A percentile compares a stretch with the other conserved stretches of the same genome.
These are phyloP conservation scores for Ogataea pilisensis DNA, from an alignment of 805 yeast genomes.

Conservation along the genomic window DNA sequence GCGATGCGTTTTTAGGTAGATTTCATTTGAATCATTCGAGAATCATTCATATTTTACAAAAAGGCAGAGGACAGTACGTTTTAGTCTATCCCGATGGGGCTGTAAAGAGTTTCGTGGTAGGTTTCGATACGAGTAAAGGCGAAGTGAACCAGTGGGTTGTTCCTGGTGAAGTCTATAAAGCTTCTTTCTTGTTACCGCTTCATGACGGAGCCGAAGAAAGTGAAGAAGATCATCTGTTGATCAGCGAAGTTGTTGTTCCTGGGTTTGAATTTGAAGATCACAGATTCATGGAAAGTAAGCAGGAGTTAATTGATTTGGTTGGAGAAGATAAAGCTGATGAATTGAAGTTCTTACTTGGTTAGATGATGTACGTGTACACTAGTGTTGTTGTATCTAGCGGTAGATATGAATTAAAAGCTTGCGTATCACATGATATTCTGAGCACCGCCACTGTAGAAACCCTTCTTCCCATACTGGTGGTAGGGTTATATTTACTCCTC, in stretches of 20 bases:
- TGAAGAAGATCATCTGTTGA: slow-evolving; percentile 39
- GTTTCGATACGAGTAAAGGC: slow-evolving; percentile 43
- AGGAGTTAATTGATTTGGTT: slow-evolving; percentile 31
- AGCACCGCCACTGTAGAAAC: too few species aligned
- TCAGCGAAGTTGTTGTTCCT: slow-evolving; percentile 58
- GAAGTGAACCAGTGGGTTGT: slow-evolving; percentile 60
- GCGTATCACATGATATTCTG: too few species aligned
- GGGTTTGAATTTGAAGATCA: slow-evolving; percentile 58
- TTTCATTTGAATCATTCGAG: slow-evolving; percentile 49
- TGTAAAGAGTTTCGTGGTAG: slow-evolving; percentile 48
- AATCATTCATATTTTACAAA: slow-evolving; percentile 51
- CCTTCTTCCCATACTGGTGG: too few species aligned
- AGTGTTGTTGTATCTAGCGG: too few species aligned
- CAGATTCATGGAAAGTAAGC: slow-evolving; percentile 35
- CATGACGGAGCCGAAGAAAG: slow-evolving; percentile 25
- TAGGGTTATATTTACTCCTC: not conserved
- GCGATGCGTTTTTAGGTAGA: slow-evolving; percentile 47
- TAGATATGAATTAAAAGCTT: too few species aligned
- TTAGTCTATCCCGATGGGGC: slow-evolving; percentile 47
- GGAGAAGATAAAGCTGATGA: slow-evolving; percentile 35
- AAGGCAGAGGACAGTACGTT: slow-evolving; percentile 54
- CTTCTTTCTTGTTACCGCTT: slow-evolving; percentile 45
- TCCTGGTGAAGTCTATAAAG: slow-evolving; percentile 57
- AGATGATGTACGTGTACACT: too few species aligned
- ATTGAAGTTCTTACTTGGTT: slow-evolving; percentile 36